Conservation (phyloP, 2,329 filamentous ascomycete species). For the Diplocarpon rosae region DNA sequence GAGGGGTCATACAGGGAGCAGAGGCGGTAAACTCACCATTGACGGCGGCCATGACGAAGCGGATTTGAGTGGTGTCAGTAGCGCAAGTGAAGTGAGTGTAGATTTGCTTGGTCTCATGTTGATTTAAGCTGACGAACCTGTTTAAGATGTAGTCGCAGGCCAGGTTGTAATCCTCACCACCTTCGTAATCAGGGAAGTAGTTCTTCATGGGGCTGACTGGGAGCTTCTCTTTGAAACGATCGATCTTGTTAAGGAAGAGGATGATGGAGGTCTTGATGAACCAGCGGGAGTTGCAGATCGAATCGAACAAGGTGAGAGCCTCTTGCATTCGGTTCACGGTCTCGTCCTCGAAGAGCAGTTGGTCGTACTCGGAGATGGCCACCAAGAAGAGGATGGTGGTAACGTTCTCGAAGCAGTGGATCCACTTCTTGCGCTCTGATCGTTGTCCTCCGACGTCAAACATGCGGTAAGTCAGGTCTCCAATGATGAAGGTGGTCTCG, state of each 20-base stretch:
- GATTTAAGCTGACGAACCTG: constrained; percentile 95
- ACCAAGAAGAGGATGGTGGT: constrained; percentile 89
- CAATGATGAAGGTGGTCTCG: constrained; percentile 87
- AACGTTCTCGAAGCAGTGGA: constrained; percentile 68
- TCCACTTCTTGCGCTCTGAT: constrained; percentile 71
- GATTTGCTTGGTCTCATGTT: constrained; percentile 99
- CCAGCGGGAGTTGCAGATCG: constrained; percentile 80
- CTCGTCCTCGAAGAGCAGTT: constrained; percentile 91
- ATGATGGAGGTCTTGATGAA: constrained; percentile 87
- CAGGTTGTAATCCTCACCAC: constrained; percentile 87
- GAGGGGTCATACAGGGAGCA: constrained; percentile 14
- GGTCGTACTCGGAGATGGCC: constrained; percentile 93
- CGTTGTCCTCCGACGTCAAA: constrained; percentile 67
- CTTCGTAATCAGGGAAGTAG: constrained; percentile 86
- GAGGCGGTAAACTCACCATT: constrained; percentile 54
- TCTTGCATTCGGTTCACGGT: constrained; percentile 95
- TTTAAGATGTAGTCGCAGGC: constrained; percentile 99
- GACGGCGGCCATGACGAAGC: constrained; percentile 98
- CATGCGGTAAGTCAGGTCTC: constrained; percentile 91
- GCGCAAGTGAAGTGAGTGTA: constrained; percentile 99
- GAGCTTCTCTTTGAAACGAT: constrained; percentile 80
- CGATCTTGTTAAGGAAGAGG: constrained; percentile 83
- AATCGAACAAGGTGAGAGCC: constrained; percentile 76
- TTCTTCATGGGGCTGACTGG: constrained; percentile 75
- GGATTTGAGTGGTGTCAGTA: constrained; percentile 96